Percentiles rank a stretch among this genome's conserved stretches.
phyloP scores from a whole-genome alignment of 352 stramenopile genomes.

The Globisporangium barbulae region DNA sequence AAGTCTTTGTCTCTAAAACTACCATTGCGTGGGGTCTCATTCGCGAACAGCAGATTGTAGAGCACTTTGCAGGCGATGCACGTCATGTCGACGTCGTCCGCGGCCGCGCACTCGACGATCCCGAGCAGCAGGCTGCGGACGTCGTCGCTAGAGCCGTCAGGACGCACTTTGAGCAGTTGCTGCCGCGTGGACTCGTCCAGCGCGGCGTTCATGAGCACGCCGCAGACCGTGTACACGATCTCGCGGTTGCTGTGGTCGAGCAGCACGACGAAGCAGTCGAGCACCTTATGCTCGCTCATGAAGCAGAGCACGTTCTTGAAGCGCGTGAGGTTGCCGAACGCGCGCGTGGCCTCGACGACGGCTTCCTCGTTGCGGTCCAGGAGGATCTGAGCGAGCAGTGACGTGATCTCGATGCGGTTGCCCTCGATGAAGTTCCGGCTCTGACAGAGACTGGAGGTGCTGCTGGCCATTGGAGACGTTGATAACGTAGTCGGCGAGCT shows the following conservation, averaged over 20 bases:
- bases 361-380: slow-evolving; percentile 77
- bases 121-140: slow-evolving; percentile 39
- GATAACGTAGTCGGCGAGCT: neutral
- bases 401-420: slow-evolving; percentile 38
- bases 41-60: slow-evolving; percentile 72
- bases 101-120: slow-evolving; percentile 51
- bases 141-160: slow-evolving; percentile 26
- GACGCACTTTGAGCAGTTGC: slow-evolving; percentile 28
- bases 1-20: neutral
- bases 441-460: neutral
- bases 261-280: slow-evolving; percentile 71
- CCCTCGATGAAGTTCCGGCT: slow-evolving; percentile 36
- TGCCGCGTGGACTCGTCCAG: slow-evolving; percentile 39
- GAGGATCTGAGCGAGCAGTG: slow-evolving; percentile 46
- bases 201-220: slow-evolving; percentile 84
- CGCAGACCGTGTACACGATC: slow-evolving; percentile 75
- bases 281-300: slow-evolving; percentile 55
- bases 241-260: slow-evolving; percentile 76
- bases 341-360: slow-evolving; percentile 74
- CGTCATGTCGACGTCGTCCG: slow-evolving; percentile 68
- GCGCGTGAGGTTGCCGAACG: slow-evolving; percentile 84
- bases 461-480: neutral
- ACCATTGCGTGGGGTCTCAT: slow-evolving; percentile 5
- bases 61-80: slow-evolving; percentile 80
- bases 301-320: slow-evolving; percentile 59